These are phyloP conservation scores for Pulveroboletus sp. DNA, from an alignment of 768 basidiomycete species.

Conservation along the genomic window DNA sequence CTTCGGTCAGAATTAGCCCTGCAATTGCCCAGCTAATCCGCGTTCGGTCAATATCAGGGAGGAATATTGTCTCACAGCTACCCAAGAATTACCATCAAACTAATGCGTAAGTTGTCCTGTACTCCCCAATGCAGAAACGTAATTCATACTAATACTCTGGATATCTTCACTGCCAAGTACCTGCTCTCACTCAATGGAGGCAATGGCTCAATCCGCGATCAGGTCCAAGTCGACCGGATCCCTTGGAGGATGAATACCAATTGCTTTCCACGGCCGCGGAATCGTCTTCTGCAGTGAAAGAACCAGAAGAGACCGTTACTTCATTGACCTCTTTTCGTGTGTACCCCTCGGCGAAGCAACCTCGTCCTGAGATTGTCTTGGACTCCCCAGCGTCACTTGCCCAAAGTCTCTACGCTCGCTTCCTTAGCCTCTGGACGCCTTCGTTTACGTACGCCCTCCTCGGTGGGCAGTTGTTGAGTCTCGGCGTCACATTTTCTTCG, in stretches of 20 bases:
- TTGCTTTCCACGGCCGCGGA: slow-evolving; percentile 12
- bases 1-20: too few species aligned
- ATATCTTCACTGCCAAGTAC: slow-evolving; percentile 3
- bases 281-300: slow-evolving; percentile 6
- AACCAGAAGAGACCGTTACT: slow-evolving; percentile 1
- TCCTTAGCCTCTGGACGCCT: slow-evolving; percentile 28
- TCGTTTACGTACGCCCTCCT: slow-evolving; percentile 26
- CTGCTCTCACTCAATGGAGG: slow-evolving; percentile 12
- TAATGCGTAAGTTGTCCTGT: slow-evolving; percentile 9
- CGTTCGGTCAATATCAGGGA: too few species aligned
- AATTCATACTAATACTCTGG: not conserved
- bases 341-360: not conserved
- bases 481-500: slow-evolving; percentile 22
- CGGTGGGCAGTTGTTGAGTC: slow-evolving; percentile 27
- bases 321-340: not conserved
- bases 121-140: not conserved
- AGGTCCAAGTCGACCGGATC: slow-evolving; percentile 8
- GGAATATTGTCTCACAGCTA: too few species aligned
- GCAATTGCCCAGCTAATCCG: too few species aligned
- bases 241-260: slow-evolving; percentile 21
- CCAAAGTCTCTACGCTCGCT: slow-evolving; percentile 16
- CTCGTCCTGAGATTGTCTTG: slow-evolving; percentile 14
- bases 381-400: slow-evolving; percentile 21
- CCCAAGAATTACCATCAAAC: not conserved
- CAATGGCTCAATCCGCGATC: slow-evolving; percentile 9